Conservation (phyloP, 257 asterid species). For the Penstemon eatonii region DNA sequence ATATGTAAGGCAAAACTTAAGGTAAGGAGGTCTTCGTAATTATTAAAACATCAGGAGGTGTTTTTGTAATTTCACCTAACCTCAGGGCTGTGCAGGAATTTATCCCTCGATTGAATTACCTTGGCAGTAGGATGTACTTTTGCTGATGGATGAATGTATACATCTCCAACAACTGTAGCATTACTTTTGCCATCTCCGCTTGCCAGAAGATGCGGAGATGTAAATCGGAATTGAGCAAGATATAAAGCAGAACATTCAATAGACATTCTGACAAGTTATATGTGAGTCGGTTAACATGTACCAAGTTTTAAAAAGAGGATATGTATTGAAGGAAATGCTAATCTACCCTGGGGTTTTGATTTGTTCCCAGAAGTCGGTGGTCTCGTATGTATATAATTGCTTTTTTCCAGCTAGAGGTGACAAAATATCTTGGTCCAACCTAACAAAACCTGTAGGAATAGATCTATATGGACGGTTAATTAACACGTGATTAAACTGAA, state of each 20-base stretch:
- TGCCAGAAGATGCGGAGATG: constrained; percentile 53
- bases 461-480: constrained; percentile 52
- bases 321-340: background rate
- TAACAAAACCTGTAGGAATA: constrained; percentile 66
- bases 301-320: constrained; percentile 19
- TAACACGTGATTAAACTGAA: constrained; percentile 27
- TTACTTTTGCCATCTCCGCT: constrained; percentile 49
- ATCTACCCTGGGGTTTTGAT: constrained; percentile 82
- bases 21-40: no score
- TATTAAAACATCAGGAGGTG: no score
- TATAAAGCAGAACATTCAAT: constrained; percentile 54
- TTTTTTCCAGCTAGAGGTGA: constrained; percentile 92
- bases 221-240: constrained; percentile 47
- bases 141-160: constrained; percentile 76
- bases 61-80: no score
- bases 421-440: constrained; percentile 87
- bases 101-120: constrained; percentile 37
- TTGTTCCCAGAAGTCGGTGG: constrained; percentile 87
- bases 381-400: constrained; percentile 67
- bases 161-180: constrained; percentile 50
- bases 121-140: constrained; percentile 85
- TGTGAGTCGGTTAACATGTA: constrained; percentile 16
- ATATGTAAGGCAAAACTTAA: no score
- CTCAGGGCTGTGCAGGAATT: no score
- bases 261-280: constrained; percentile 60